Percentiles rank a stretch among this genome's conserved stretches.
These are phyloP conservation scores for Crucibulum cyathiforme DNA, from an alignment of 1,284 basidiomycete species.

Conservation along the genomic window DNA sequence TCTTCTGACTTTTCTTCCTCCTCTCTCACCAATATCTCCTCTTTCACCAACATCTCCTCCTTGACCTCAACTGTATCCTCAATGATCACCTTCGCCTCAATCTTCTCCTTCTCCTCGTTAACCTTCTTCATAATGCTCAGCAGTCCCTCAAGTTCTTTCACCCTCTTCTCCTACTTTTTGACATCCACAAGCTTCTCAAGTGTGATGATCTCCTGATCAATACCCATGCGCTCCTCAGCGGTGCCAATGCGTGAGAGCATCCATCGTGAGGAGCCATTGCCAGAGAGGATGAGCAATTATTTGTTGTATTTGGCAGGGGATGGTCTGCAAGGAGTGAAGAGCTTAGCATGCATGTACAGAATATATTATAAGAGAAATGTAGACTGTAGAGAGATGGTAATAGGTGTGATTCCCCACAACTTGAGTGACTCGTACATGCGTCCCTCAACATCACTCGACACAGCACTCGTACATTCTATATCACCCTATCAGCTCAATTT, in stretches of 20 bases:
- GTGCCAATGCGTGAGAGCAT: slow-evolving; percentile 74
- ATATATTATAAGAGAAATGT: background rate
- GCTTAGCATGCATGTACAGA: no score
- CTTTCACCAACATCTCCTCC: slow-evolving; percentile 1
- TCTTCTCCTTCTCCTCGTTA: slow-evolving; percentile 6
- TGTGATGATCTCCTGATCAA: slow-evolving; percentile 72
- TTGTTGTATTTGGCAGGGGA: slow-evolving; percentile 86
- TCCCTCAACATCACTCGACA: slow-evolving; percentile 96
- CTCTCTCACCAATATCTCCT: slow-evolving; percentile 2
- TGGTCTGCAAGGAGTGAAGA: no score
- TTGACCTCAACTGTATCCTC: slow-evolving; percentile 1
- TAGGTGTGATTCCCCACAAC: slow-evolving; percentile 89
- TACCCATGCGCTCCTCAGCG: slow-evolving; percentile 73
- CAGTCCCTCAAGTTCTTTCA: slow-evolving; percentile 61
- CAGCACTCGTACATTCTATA: slow-evolving; percentile 92
- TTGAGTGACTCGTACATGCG: slow-evolving; percentile 96
- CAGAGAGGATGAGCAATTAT: slow-evolving; percentile 77
- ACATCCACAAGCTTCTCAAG: slow-evolving; percentile 77
- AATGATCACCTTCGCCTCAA: background rate
- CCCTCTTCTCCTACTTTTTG: slow-evolving; percentile 65
- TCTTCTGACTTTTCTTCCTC: slow-evolving; percentile 1
- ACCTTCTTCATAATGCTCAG: slow-evolving; percentile 40
- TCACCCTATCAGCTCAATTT: slow-evolving; percentile 10
- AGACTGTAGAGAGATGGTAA: slow-evolving; percentile 86
- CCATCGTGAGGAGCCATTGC: slow-evolving; percentile 72